Base-by-base conservation (phyloP, 768 basidiomycete genomes). In the Amanita rimosa region DNA sequence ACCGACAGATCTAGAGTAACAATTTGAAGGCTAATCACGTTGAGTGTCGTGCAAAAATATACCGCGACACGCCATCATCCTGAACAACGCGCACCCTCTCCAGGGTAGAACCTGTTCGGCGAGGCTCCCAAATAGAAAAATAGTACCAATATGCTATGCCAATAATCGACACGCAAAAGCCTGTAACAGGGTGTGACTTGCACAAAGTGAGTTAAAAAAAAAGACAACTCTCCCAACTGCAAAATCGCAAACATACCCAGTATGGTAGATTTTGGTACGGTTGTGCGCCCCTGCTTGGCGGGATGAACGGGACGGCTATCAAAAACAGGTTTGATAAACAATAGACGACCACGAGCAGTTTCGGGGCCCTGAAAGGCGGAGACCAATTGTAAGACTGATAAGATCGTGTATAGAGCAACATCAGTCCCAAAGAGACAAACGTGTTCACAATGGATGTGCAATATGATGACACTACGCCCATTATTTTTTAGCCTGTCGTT, bases 261-360 rank as follows among this genome's bases (percentile, higher is more conserved):
- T 86, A 87, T 3, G 83, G 82, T 11, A 87, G 66, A 47, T 65
- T 57, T 16, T 74, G 66, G 55, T 85, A 86, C 2, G 72, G 71
- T 41, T 64, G 64, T 4, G 67, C 67, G 5, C 75, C 79, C 3
- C 64, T 59, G 0, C 65, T 58, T 0, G 85, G 85, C 4, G 84
- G 83, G 26, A 85, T 64, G 44, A 85, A 65, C 0, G 85, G 83
- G 3, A 78, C 74, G 31, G 71, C 53, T 16, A 76, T 62, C 17
- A 87, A 65, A 60, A 85, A 82, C 14, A 82, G 35, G 52, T 86
- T 85, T 2, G 82, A 80, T 4, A 79, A 50, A 50, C 80, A 72
- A 65, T 83, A 86, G 24, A 79, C 64, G 3, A 70, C 51, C 1
- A 77, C 66, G 19, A 75, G 66, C n/a, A 54, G 39, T 44, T 67